Evolutionary conservation across 192 early-diverging fungal species (phyloP), one percentile per base, ranked within the genome.

Genomic region (Geosiphon pyriformis): DNA sequence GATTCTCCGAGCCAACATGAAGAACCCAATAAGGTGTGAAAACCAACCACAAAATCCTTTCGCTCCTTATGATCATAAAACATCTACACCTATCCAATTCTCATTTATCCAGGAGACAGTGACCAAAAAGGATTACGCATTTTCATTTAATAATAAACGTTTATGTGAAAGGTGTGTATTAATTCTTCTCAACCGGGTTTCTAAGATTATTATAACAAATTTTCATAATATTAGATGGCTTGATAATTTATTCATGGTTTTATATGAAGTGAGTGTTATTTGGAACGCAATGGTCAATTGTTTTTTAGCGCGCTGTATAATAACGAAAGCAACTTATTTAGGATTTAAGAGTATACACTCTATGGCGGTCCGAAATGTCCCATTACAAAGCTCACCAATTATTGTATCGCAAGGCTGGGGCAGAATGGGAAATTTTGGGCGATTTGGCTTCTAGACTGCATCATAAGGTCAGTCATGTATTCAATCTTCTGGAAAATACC

Each of bases 201-300:
- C n/a, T n/a, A n/a, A n/a, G n/a, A n/a, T n/a, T n/a, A n/a, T n/a
- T n/a, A n/a, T n/a, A n/a, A n/a, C n/a, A n/a, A n/a, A n/a, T n/a
- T n/a, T n/a, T n/a, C n/a, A n/a, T n/a, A n/a, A n/a, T n/a, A n/a
- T 42, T n/a, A 93, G 96, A 67, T 99, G 97, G 97, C 83, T 99
- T 57, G 97, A 99, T 72, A 98, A 99, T 76, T 79, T 96, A 51
- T 98, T 98, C 61, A 97, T 99, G 97, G 93, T 99, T 2, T 77
- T 99, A 49, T 99, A 95, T 70, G 95, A 97, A 59, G 94, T 75
- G 61, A 3, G 27, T 46, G 29, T 29, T 35, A 31, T 1, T n/a
- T n/a, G n/a, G n/a, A n/a, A n/a, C n/a, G n/a, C n/a, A n/a, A n/a
- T n/a, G n/a, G n/a, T n/a, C n/a, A n/a, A n/a, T n/a, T n/a, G n/a